Evolutionary conservation across 2,329 filamentous ascomycete genomes (phyloP), one percentile per base, ranked within the genome.

Genomic region (Penicillium hordei): DNA sequence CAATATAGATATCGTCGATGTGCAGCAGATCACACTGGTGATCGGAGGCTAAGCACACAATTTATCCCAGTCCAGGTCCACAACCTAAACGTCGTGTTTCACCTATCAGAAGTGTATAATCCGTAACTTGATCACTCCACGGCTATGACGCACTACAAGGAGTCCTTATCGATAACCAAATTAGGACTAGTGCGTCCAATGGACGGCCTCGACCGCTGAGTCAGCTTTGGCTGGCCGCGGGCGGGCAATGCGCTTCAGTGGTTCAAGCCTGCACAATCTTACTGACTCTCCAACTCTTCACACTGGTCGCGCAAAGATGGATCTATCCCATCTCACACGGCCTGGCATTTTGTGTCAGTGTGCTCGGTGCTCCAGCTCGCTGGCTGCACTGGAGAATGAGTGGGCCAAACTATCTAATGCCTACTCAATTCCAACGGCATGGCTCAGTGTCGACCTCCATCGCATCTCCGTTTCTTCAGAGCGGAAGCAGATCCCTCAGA

Each of bases 301-400:
- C 42, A 58, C 58, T 57, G 19, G 36, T 40, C n/a, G 48, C 53
- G 39, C 46, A 36, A 52, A 45, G 50, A 76, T 76, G 73, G 72
- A 73, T 64, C 61, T 76, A n/a, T 66, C 70, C 31, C 66, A 61
- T 57, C 66, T 76, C 5, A 70, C 70, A 33, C 68, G 73, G 27
- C 73, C 74, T 9, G 71, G 73, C n/a, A 70, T 76, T n/a, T 60
- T 75, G 19, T 69, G 71, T 51, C 72, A 75, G 60, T 76, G 74
- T 54, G 65, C 66, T 25, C 68, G 72, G 48, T 76, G 74, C 57
- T 75, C 72, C n/a, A 76, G 73, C 61, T 75, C 74, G 27, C 64
- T 76, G 48, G 74, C 73, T 5, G 74, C 70, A n/a, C 65, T 75
- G 21, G 74, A 76, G 64, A 76, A 76, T 52, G 74, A 75, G 57